These are phyloP conservation scores for Coniella lustricola DNA, from an alignment of 2,329 filamentous ascomycete genomes.

Conservation along the genomic window DNA sequence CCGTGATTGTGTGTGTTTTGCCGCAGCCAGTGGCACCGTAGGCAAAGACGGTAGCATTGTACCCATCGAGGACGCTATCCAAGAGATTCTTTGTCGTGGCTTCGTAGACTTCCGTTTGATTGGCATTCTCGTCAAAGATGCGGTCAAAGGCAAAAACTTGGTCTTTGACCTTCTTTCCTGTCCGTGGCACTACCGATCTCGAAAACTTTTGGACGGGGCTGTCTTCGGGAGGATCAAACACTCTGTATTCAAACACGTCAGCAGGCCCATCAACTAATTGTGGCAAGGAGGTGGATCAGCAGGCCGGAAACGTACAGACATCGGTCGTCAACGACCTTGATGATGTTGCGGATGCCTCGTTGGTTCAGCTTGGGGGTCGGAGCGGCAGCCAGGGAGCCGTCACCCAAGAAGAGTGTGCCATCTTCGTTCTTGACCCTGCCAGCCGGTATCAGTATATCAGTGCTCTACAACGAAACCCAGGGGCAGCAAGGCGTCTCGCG, in stretches of 20 bases:
- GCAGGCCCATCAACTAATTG: background rate
- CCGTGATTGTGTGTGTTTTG: slow-evolving; percentile 96
- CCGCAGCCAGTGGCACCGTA: slow-evolving; percentile 97
- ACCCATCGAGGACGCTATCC: slow-evolving; percentile 91
- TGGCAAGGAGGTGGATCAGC: background rate
- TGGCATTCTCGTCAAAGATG: slow-evolving; percentile 92
- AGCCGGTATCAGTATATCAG: slow-evolving; percentile 3
- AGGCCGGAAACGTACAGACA: slow-evolving; percentile 65
- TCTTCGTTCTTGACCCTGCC: slow-evolving; percentile 64
- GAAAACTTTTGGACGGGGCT: slow-evolving; percentile 85
- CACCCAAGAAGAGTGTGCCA: slow-evolving; percentile 85
- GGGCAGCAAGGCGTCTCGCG: slow-evolving; percentile 18
- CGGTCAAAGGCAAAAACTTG: slow-evolving; percentile 96
- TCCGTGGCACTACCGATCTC: slow-evolving; percentile 65
- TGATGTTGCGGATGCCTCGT: slow-evolving; percentile 81
- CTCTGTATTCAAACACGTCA: slow-evolving; percentile 42
- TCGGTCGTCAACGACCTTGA: slow-evolving; percentile 93
- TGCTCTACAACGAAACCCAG: background rate
- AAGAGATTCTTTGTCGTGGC: slow-evolving; percentile 82
- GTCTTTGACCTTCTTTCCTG: slow-evolving; percentile 90
- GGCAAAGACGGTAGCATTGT: slow-evolving; percentile 97
- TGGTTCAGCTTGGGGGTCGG: slow-evolving; percentile 78
- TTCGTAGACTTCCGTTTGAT: slow-evolving; percentile 91
- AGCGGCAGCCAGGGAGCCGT: slow-evolving; percentile 84
- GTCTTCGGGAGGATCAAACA: slow-evolving; percentile 96